Evolutionary conservation across 306 rosid species (phyloP).

Genomic region (Prunus campanulata): DNA sequence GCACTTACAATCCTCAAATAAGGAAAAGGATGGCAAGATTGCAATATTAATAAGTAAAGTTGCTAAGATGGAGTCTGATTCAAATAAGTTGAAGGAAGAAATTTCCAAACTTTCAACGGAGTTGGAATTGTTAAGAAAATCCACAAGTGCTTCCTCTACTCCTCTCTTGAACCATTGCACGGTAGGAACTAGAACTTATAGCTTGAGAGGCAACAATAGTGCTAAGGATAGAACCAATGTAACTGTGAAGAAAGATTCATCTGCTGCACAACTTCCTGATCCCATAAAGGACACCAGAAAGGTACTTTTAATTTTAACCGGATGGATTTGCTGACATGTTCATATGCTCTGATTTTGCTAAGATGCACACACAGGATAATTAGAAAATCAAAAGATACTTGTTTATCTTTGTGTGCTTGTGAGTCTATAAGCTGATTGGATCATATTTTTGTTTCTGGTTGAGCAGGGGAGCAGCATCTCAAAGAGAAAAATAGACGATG

Average conservation of each 20-base stretch:
- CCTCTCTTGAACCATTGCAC: slow-evolving; percentile 55
- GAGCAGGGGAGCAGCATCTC: slow-evolving; percentile 42
- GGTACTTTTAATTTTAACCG: slow-evolving; percentile 31
- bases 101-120: slow-evolving; percentile 45
- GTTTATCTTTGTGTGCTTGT: not conserved
- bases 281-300: slow-evolving; percentile 28
- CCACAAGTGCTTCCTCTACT: slow-evolving; percentile 33
- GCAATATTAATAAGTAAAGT: slow-evolving; percentile 44
- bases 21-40: slow-evolving; percentile 56
- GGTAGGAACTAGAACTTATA: slow-evolving; percentile 21
- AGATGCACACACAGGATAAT: too few species aligned
- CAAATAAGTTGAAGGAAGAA: slow-evolving; percentile 55
- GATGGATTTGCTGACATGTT: too few species aligned
- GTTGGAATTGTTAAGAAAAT: slow-evolving; percentile 51
- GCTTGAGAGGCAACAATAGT: slow-evolving; percentile 26
- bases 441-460: slow-evolving; percentile 19
- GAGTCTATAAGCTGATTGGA: not conserved
- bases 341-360: too few species aligned
- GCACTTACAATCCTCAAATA: slow-evolving; percentile 52
- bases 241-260: slow-evolving; percentile 42
- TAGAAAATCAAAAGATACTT: too few species aligned
- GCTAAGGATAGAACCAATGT: slow-evolving; percentile 31
- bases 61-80: slow-evolving; percentile 48
- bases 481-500: slow-evolving; percentile 57
- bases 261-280: slow-evolving; percentile 24